A percentile compares a stretch with the other conserved stretches of the same genome.
phyloP scores from a whole-genome alignment of 768 basidiomycete genomes.

The Amylocystis lapponica region DNA sequence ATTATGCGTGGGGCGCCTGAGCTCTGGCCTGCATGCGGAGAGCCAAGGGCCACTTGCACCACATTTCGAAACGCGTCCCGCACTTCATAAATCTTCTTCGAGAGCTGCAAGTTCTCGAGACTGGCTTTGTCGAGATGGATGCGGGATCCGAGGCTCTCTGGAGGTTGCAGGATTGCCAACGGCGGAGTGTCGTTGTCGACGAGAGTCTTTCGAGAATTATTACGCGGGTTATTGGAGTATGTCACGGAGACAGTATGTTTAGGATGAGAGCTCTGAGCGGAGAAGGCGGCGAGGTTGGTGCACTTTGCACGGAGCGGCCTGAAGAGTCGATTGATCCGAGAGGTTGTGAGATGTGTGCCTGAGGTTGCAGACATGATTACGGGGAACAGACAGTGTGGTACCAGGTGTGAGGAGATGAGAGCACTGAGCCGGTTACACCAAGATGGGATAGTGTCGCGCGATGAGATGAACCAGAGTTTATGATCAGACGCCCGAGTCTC shows the following conservation, averaged over 20 bases:
- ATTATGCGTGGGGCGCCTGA: constrained; percentile 17
- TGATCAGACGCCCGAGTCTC: too few relatives aligned
- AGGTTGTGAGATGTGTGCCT: constrained; percentile 30
- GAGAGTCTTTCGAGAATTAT: background rate
- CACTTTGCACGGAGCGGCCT: constrained; percentile 46
- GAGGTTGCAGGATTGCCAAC: constrained; percentile 33
- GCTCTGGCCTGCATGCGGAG: background rate
- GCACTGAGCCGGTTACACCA: too few relatives aligned
- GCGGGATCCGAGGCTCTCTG: constrained; percentile 28
- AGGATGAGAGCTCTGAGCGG: constrained; percentile 14
- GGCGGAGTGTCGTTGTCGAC: constrained; percentile 21
- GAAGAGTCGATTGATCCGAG: constrained; percentile 39
- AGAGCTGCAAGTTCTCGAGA: constrained; percentile 35
- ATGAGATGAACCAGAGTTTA: too few relatives aligned
- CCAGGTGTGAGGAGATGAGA: too few relatives aligned
- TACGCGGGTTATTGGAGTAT: constrained; percentile 5
- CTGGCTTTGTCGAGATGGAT: constrained; percentile 29
- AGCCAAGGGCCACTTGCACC: constrained; percentile 30
- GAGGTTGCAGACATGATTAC: background rate
- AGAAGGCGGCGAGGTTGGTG: constrained; percentile 26
- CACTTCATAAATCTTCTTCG: constrained; percentile 45
- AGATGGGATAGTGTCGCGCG: too few relatives aligned
- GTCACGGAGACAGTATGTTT: constrained; percentile 6
- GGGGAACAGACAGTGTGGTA: constrained; percentile 6
- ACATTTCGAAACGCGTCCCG: constrained; percentile 52